phyloP scores from a whole-genome alignment of 352 stramenopile genomes.

The Discostella stelligera region DNA sequence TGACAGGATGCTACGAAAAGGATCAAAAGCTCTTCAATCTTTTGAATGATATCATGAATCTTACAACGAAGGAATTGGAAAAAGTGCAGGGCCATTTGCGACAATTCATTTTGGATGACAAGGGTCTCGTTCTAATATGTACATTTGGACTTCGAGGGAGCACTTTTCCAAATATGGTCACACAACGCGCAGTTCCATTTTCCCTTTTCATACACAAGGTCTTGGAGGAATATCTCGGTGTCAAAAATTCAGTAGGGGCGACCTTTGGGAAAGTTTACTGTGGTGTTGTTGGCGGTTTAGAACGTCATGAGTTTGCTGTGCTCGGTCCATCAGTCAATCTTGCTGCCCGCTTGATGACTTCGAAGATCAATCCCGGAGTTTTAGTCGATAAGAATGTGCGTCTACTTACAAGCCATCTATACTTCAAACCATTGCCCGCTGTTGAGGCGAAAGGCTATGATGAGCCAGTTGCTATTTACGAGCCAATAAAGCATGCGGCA shows the following conservation, averaged over 20 bases:
- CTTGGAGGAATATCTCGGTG: constrained; percentile 56
- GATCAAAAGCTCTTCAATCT: constrained; percentile 51
- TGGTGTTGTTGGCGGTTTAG: constrained; percentile 65
- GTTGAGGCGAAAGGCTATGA: constrained; percentile 73
- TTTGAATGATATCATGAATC: constrained; percentile 74
- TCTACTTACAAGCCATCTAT: constrained; percentile 49
- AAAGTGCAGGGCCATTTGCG: constrained; percentile 62
- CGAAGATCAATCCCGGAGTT: constrained; percentile 56
- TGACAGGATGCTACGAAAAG: constrained; percentile 52
- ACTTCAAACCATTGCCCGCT: constrained; percentile 55
- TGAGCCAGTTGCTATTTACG: constrained; percentile 64
- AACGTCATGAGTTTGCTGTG: constrained; percentile 73
- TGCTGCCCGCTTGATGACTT: constrained; percentile 59
- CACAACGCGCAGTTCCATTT: constrained; percentile 58
- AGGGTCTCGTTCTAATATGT: constrained; percentile 77
- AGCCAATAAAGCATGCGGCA: constrained; percentile 37
- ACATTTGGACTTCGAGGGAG: constrained; percentile 78
- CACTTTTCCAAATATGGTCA: constrained; percentile 76
- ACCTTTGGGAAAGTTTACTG: constrained; percentile 74
- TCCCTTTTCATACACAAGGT: constrained; percentile 62
- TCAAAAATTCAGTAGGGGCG: constrained; percentile 56
- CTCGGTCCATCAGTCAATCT: constrained; percentile 76
- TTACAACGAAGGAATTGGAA: constrained; percentile 54
- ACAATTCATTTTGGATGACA: constrained; percentile 83
- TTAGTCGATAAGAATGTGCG: constrained; percentile 65